Evolutionary conservation across 805 yeast genomes (phyloP), one percentile per base, ranked within the genome.

Genomic region (Zygosaccharomyces siamensis): DNA sequence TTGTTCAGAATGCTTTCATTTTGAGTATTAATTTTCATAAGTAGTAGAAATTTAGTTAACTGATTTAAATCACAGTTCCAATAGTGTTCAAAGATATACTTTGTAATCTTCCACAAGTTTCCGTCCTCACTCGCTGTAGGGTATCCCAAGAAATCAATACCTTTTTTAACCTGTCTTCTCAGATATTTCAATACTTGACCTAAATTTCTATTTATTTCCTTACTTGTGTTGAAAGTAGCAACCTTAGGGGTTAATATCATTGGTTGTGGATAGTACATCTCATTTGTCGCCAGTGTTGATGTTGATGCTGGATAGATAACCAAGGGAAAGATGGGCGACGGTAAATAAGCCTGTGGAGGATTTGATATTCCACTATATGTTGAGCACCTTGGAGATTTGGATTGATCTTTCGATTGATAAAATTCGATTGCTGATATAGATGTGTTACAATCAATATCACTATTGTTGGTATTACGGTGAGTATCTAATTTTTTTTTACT

Each of bases 21-120:
- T 10, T 56, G 56, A 12, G 60, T 53, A 32, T 56, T 57, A 3
- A 59, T 36, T 33, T 51, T 55, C 41, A 57, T 39, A 11, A 56
- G 33, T 30, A 55, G 51, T 31, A 65, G 36, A 49, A 63, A 61
- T 5, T 48, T 51, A 7, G 58, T 42, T 30, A 65, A 47, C 8
- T 52, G 50, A 23, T 48, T 48, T 3, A 56, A 23, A 45, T 72
- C 65, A n/a, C 64, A 61, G 11, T 53, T 48, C 71, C 74, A 72
- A 46, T 59, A 67, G 0, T 64, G 63, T 26, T 70, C 70, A 39
- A 70, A 49, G 37, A 73, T 63, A 49, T 68, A 69, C n/a, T 66
- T 67, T 7, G 68, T 44, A 32, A 72, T 62, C 27, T 64, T 59
- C 11, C 46, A 53, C 39, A 70, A 42, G 45, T 64, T 69, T n/a